Conservation (phyloP, 805 yeast species). For the Candida maesae region DNA sequence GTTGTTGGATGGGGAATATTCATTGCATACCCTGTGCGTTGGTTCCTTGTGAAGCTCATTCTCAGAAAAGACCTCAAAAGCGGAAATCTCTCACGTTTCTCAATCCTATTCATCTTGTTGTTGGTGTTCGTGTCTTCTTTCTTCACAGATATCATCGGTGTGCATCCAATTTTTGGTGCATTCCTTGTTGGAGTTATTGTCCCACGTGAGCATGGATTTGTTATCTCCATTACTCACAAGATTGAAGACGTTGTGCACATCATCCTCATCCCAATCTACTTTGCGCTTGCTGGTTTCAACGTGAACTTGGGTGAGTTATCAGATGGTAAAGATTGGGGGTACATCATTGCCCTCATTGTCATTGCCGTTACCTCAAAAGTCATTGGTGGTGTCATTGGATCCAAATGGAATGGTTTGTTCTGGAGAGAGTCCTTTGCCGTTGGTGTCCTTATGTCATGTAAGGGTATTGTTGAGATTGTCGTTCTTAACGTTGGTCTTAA, state of each 20-base stretch:
- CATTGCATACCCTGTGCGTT: constrained; percentile 53
- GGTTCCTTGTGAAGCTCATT: constrained; percentile 42
- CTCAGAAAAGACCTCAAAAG: constrained; percentile 48
- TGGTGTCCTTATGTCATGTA: constrained; percentile 82
- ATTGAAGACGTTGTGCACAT: constrained; percentile 76
- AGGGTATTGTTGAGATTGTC: constrained; percentile 83
- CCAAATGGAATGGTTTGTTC: constrained; percentile 54
- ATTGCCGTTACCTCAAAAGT: constrained; percentile 69
- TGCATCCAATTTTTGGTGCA: constrained; percentile 84
- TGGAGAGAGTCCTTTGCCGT: constrained; percentile 77
- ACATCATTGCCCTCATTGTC: constrained; percentile 59
- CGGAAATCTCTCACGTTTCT: constrained; percentile 59
- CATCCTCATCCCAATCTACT: constrained; percentile 70
- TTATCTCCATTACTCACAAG: constrained; percentile 63
- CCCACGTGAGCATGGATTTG: constrained; percentile 75
- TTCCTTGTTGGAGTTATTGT: constrained; percentile 72
- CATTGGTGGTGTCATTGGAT: constrained; percentile 61
- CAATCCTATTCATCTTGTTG: constrained; percentile 51
- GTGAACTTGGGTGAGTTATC: constrained; percentile 63
- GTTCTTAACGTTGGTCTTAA: constrained; percentile 71
- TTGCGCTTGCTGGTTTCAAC: constrained; percentile 74
- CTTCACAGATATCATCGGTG: constrained; percentile 80
- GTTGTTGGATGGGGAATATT: constrained; percentile 68
- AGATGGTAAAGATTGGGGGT: constrained; percentile 74
- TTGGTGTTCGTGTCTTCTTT: constrained; percentile 65